These are phyloP conservation scores for Candida insectorum DNA, from an alignment of 805 yeast species.

Conservation along the genomic window DNA sequence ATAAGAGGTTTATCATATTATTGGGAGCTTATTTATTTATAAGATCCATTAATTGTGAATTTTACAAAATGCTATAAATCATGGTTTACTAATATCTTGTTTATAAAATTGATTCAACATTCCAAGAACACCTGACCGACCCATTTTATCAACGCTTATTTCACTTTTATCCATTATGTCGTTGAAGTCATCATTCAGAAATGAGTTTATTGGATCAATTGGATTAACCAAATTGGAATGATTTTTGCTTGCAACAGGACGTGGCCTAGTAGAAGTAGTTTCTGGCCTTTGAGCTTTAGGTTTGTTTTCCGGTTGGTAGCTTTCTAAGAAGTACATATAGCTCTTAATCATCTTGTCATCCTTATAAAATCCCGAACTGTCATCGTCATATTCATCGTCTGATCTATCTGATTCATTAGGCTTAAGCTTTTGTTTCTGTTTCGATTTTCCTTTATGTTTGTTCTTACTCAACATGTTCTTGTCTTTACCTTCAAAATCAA, in stretches of 20 bases:
- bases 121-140: constrained; percentile 63
- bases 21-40: too few species aligned
- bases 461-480: constrained; percentile 37
- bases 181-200: constrained; percentile 7
- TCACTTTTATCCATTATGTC: constrained; percentile 28
- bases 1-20: too few species aligned
- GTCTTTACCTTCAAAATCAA: constrained; percentile 66
- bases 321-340: constrained; percentile 81
- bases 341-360: constrained; percentile 93
- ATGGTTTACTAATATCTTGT: constrained; percentile 31
- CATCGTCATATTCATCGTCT: constrained; percentile 13
- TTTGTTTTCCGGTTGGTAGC: constrained; percentile 45
- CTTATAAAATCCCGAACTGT: constrained; percentile 22
- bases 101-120: constrained; percentile 77
- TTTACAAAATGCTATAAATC: not conserved
- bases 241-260: not conserved
- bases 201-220: constrained; percentile 10
- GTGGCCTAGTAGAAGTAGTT: not conserved
- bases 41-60: too few species aligned
- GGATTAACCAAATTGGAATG: constrained; percentile 5
- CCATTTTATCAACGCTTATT: constrained; percentile 25
- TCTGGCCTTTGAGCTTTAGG: not conserved
- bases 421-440: constrained; percentile 7
- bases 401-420: constrained; percentile 13
- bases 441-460: constrained; percentile 7